These are phyloP conservation scores for Coemansia sp. DNA, from an alignment of 192 early-diverging fungal genomes.

Conservation along the genomic window DNA sequence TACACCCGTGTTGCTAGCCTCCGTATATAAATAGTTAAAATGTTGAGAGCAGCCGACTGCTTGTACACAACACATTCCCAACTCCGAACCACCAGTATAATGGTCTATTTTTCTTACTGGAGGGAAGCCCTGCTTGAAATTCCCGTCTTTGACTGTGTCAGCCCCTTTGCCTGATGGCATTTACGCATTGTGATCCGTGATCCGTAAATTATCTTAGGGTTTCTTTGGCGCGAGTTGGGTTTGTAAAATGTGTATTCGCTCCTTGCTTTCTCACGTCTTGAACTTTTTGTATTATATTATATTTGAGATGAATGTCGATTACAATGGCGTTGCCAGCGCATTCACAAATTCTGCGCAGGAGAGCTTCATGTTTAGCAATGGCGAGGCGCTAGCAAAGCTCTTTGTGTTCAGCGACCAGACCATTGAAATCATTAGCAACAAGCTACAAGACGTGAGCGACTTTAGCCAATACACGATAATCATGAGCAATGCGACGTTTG, in stretches of 20 bases:
- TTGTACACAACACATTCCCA: no score
- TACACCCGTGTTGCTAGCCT: no score
- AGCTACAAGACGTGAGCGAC: constrained; percentile 25
- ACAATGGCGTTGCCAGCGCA: constrained; percentile 29
- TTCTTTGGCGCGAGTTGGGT: no score
- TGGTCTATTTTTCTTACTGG: not conserved
- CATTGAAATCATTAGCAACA: constrained; percentile 16
- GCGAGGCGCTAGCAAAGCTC: constrained; percentile 36
- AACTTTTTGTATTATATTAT: not conserved
- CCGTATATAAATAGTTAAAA: no score
- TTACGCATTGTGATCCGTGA: no score
- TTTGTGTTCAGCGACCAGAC: constrained; percentile 41
- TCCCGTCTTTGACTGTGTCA: no score
- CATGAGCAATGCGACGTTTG: constrained; percentile 24
- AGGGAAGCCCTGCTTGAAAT: no score
- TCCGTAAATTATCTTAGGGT: no score
- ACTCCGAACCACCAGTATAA: no score
- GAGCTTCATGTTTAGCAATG: constrained; percentile 38
- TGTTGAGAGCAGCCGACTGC: no score
- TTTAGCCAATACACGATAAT: constrained; percentile 37
- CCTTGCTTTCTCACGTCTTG: not conserved
- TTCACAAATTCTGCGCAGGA: constrained; percentile 45
- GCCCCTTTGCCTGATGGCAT: no score
- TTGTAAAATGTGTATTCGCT: not conserved
- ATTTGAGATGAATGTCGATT: constrained; percentile 26